phyloP scores from a whole-genome alignment of 345 rosid species.

The Salix suchowensis region DNA sequence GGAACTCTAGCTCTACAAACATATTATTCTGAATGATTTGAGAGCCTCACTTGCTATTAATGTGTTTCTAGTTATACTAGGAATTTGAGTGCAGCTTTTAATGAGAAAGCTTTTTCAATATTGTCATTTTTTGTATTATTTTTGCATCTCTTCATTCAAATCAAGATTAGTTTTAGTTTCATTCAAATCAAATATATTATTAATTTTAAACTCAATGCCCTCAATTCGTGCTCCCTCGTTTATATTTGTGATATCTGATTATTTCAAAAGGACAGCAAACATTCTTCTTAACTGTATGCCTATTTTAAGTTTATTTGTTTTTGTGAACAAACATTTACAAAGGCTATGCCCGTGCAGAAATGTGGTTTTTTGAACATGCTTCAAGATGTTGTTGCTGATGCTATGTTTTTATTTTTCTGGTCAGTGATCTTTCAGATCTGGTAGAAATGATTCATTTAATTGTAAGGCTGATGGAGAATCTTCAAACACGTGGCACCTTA shows the following conservation, averaged over 20 bases:
- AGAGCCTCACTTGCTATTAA: not conserved
- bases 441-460: conserved; percentile 69
- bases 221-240: not conserved
- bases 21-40: not conserved
- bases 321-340: not conserved
- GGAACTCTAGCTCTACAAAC: not conserved
- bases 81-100: too few relatives aligned
- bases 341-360: not conserved
- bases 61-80: too few relatives aligned
- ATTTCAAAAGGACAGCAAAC: too few relatives aligned
- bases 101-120: not conserved
- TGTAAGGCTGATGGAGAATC: conserved; percentile 74
- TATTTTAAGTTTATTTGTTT: not conserved
- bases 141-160: not conserved
- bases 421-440: conserved; percentile 91
- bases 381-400: conserved; percentile 7
- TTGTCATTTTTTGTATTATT: not conserved
- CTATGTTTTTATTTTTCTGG: conserved; percentile 22
- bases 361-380: not conserved
- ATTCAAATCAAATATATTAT: not conserved
- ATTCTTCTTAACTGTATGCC: not conserved
- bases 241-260: not conserved
- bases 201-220: not conserved
- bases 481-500: conserved; percentile 83
- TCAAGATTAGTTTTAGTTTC: not conserved